Evolutionary conservation across 208 protist genomes (phyloP), one percentile per base, ranked within the genome.

Genomic region (Herpetomonas samuelpessoai): DNA sequence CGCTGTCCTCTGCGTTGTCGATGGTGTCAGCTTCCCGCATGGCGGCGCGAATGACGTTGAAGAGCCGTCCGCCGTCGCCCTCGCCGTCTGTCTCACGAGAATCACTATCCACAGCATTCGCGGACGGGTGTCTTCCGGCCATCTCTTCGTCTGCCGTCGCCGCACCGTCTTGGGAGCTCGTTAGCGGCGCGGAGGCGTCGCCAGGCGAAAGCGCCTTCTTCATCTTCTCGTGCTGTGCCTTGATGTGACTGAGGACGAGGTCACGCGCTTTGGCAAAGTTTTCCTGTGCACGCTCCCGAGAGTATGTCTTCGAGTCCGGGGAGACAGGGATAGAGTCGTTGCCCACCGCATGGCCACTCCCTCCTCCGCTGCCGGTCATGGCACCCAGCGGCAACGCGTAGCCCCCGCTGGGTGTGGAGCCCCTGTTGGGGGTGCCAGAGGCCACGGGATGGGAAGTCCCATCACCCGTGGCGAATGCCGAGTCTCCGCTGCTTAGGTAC

Each of bases 1-100:
- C 48, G 38, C 57, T 60, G 46, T 9, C 10, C 46, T 51, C 46
- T 6, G 19, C 46, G 19, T 51, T 51, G 19, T 51, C 46, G 19
- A 51, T 19, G 19, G 18, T 26, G 19, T 51, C 46, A 51, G 46
- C 46, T n/a, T 51, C 46, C 46, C 21, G 7, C 46, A 51, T 51
- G 18, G 46, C 46, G 7, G 46, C 46, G 22, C 46, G 46, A 51
- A 41, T 41, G 9, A 41, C 35, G 35, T 41, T 41, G 35, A 18
- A 41, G 9, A 41, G 35, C 35, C 14, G 6, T 14, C 35, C 35
- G 14, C 35, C 35, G 14, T 41, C 35, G 35, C 35, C 35, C 35
- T 41, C 35, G 9, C 14, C 35, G 35, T 41, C 35, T n/a, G n/a
- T n/a, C n/a, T n/a, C n/a, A n/a, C n/a, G n/a, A n/a, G n/a, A n/a